Base-by-base conservation (phyloP, 331 rosid genomes). In the Prunus yedoensis region DNA sequence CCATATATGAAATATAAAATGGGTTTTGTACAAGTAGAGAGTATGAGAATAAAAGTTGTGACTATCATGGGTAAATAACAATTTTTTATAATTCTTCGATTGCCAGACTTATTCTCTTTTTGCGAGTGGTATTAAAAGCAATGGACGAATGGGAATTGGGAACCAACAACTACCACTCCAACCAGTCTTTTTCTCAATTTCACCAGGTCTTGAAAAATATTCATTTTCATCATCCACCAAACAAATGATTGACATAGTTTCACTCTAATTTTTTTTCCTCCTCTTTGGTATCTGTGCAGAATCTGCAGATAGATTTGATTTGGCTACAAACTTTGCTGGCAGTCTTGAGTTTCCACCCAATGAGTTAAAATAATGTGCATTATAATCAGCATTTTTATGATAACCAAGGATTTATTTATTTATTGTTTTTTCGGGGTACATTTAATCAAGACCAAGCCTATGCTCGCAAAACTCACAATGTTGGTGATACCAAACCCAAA, bases 111-210 rank as follows among this genome's bases (percentile, higher is more conserved):
- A 53, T 32, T 56, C 32, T 70, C 30, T 35, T 35, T 70, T 30
- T 35, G 70, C 17, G 10, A 41, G 70, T 65, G 70, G 70, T n/a
- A 65, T 20, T 12, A 41, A 8, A 67, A 50, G 74, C 49, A 32
- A 32, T 5, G 75, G 50, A 70, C 18, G 69, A 38, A 47, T 47
- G 52, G 52, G 52, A 47, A 10, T 14, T 38, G 43, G 63, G 32
- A 58, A 68, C 25, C 21, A 53, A 4, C 50, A 70, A 16, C 21
- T 1, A 27, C 28, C 16, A 18, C 74, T 14, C 49, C 60, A 52
- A 18, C 30, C 74, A 5, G 20, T 70, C 9, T 53, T 20, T 71
- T 30, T 32, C 65, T 54, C 75, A 71, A 20, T 71, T 71, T 60
- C 74, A 53, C 32, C 64, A 3, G 10, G 28, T 9, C n/a, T 45